These are phyloP conservation scores for Xylariaceae sp. DNA, from an alignment of 2,329 filamentous ascomycete species.

Conservation along the genomic window DNA sequence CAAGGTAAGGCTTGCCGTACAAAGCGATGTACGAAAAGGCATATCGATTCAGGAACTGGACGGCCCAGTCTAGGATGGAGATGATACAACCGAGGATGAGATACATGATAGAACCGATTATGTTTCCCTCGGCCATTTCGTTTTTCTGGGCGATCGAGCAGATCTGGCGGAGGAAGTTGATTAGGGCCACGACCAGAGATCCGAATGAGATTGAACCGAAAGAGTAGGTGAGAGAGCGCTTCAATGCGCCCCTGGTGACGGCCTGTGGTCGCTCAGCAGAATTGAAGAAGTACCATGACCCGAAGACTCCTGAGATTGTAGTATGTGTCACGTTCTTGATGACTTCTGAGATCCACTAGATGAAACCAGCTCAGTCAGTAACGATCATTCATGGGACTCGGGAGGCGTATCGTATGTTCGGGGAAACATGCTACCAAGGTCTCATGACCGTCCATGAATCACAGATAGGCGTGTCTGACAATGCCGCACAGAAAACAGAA, in stretches of 20 bases:
- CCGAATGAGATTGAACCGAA: slow-evolving; percentile 89
- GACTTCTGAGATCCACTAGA: slow-evolving; percentile 73
- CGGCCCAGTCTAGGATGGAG: slow-evolving; percentile 73
- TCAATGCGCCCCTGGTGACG: slow-evolving; percentile 77
- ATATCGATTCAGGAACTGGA: slow-evolving; percentile 85
- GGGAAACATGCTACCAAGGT: background rate
- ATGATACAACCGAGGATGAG: slow-evolving; percentile 76
- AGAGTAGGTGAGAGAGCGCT: slow-evolving; percentile 78
- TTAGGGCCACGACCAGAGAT: slow-evolving; percentile 77
- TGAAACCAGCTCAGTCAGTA: slow-evolving; percentile 1
- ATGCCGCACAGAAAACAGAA: background rate
- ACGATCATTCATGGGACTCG: too few species aligned
- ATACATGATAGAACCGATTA: slow-evolving; percentile 58
- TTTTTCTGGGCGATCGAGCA: slow-evolving; percentile 71
- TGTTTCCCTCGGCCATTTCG: slow-evolving; percentile 61
- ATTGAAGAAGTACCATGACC: slow-evolving; percentile 92
- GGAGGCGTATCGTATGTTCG: too few species aligned
- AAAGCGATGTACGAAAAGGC: slow-evolving; percentile 90
- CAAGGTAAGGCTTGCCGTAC: slow-evolving; percentile 83
- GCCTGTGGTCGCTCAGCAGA: slow-evolving; percentile 64
- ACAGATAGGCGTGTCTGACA: background rate
- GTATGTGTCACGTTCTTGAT: slow-evolving; percentile 91
- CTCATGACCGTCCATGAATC: background rate
- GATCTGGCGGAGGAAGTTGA: slow-evolving; percentile 77
- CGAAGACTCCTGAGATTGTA: slow-evolving; percentile 82